Conservation (phyloP, 345 rosid genomes). For the Gossypium rotundifolium region DNA sequence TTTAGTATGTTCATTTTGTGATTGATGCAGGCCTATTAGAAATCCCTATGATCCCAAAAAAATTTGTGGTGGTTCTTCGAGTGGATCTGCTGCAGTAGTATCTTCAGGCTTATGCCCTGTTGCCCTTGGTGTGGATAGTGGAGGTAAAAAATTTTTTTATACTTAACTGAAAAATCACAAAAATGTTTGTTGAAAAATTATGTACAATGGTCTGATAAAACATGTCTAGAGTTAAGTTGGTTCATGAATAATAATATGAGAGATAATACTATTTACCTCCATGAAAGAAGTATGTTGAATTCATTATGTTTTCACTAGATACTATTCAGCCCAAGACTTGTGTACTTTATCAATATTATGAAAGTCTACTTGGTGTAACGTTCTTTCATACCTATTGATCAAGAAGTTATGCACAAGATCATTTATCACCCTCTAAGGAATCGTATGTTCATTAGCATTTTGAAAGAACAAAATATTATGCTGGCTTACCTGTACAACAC, state of each 20-base stretch:
- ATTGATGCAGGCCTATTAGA: slow-evolving; percentile 37
- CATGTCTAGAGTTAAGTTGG: background rate
- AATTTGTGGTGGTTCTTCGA: slow-evolving; percentile 65
- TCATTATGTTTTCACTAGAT: background rate
- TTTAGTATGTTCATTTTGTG: background rate
- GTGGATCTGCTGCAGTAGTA: slow-evolving; percentile 79
- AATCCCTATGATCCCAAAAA: slow-evolving; percentile 48
- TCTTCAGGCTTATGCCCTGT: slow-evolving; percentile 69
- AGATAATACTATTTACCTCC: background rate
- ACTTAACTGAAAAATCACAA: background rate
- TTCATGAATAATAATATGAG: background rate
- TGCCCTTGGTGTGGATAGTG: slow-evolving; percentile 80
- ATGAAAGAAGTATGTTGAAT: background rate
- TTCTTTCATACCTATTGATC: background rate
- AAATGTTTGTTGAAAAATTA: background rate
- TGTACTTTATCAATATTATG: background rate
- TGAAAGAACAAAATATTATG: background rate
- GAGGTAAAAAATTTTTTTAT: slow-evolving; percentile 35
- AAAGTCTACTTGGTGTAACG: background rate
- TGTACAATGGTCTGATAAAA: background rate
- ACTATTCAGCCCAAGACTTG: background rate
- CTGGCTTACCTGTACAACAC: background rate
- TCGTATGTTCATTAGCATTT: background rate
- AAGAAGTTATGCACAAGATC: background rate
- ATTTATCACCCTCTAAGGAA: background rate